Percentiles rank a stretch among this genome's conserved stretches.
Conservation (phyloP, 75 land plant species). For the Picea glauca region DNA sequence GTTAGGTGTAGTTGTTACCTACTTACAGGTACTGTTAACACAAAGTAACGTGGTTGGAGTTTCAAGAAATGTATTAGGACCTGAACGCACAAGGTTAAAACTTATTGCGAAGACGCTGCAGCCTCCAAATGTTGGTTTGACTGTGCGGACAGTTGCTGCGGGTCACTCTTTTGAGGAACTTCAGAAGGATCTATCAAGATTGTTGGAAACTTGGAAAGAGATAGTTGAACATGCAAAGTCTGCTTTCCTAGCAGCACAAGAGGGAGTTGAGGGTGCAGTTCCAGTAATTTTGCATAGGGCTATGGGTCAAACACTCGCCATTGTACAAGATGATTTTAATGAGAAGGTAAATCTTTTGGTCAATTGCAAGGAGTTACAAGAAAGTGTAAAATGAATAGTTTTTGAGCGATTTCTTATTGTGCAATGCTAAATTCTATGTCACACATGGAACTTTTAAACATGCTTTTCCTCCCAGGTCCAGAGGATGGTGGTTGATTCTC, state of each 20-base stretch:
- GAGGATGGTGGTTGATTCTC: constrained; percentile 85
- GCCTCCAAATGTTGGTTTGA: constrained; percentile 83
- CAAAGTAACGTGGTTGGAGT: constrained; percentile 68
- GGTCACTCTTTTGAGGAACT: constrained; percentile 84
- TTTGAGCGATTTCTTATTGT: neutral
- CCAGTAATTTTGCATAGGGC: constrained; percentile 91
- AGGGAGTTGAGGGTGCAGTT: constrained; percentile 76
- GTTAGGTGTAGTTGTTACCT: neutral
- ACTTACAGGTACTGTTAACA: constrained; percentile 61
- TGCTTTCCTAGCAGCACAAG: constrained; percentile 72
- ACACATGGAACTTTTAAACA: constrained; percentile 1
- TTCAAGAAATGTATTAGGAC: constrained; percentile 74
- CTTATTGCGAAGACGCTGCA: constrained; percentile 75
- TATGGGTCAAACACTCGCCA: constrained; percentile 92
- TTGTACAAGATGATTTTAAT: constrained; percentile 89
- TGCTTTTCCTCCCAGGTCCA: constrained; percentile 52
- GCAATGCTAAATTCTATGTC: neutral
- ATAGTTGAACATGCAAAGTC: constrained; percentile 83
- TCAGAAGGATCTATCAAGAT: constrained; percentile 80
- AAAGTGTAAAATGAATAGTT: neutral
- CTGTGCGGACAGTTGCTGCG: constrained; percentile 90
- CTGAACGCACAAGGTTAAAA: constrained; percentile 76
- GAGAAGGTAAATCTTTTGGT: constrained; percentile 47
- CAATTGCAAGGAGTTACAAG: neutral
- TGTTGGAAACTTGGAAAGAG: constrained; percentile 86